Conservation (phyloP, 2,329 filamentous ascomycete species). For the Cladosporium sphaerospermum region DNA sequence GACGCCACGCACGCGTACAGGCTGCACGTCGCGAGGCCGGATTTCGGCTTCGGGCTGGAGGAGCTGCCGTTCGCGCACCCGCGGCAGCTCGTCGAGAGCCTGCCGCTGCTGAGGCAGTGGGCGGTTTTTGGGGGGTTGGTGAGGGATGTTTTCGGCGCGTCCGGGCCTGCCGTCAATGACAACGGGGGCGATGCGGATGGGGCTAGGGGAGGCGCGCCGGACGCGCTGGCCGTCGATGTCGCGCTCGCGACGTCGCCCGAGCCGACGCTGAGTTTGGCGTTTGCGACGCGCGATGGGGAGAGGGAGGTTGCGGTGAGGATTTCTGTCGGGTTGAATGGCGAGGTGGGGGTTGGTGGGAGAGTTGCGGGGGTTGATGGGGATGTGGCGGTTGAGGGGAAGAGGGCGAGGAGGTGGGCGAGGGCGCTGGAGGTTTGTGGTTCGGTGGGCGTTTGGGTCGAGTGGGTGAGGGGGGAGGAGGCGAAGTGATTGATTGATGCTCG, state of each 20-base stretch:
- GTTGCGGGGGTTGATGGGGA: conserved; percentile 22
- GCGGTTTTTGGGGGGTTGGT: conserved; percentile 63
- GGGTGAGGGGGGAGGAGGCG: conserved; percentile 29
- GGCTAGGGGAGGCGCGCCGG: too few relatives aligned
- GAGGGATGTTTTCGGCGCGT: conserved; percentile 25
- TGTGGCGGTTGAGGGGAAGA: conserved; percentile 21
- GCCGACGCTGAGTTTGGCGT: conserved; percentile 25
- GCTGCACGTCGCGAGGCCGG: conserved; percentile 65
- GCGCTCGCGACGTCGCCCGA: conserved; percentile 27
- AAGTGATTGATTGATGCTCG: neutral
- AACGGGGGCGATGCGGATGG: neutral
- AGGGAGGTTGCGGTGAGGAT: conserved; percentile 46
- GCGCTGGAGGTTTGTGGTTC: conserved; percentile 45
- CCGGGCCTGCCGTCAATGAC: neutral
- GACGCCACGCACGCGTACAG: conserved; percentile 46
- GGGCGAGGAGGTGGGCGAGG: conserved; percentile 33
- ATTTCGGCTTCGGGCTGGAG: conserved; percentile 61
- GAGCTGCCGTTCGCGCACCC: conserved; percentile 73
- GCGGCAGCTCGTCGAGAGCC: conserved; percentile 64
- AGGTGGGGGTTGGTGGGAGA: conserved; percentile 4
- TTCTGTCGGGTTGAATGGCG: conserved; percentile 14
- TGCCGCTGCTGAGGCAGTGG: conserved; percentile 72
- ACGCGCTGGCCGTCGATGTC: conserved; percentile 25
- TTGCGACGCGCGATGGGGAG: conserved; percentile 42
- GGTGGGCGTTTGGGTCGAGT: conserved; percentile 48